Conservation (phyloP, 257 asterid species). For the Solanum neorickii region DNA sequence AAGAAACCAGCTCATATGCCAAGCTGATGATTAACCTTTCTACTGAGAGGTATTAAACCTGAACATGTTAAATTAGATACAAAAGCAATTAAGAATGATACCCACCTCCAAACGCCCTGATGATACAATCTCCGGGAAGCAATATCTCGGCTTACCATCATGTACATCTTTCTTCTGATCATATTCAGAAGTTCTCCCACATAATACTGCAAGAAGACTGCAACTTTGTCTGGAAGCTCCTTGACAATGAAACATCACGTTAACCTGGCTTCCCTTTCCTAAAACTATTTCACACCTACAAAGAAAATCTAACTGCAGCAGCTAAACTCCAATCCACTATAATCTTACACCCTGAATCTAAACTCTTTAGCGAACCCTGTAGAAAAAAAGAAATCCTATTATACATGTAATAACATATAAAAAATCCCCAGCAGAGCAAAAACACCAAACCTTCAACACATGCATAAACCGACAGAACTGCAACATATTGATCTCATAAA, state of each 20-base stretch:
- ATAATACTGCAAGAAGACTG: constrained; percentile 65
- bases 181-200: constrained; percentile 35
- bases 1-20: neutral
- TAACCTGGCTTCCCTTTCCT: neutral
- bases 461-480: neutral
- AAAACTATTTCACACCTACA: neutral
- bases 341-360: neutral
- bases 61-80: neutral
- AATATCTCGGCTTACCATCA: constrained; percentile 36
- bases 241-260: constrained; percentile 65
- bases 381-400: neutral
- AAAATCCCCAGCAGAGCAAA: neutral
- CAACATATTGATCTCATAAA: neutral
- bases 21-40: neutral
- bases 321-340: neutral
- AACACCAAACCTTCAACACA: neutral
- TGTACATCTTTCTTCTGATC: constrained; percentile 32
- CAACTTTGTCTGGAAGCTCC: constrained; percentile 74
- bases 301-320: neutral
- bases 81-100: neutral
- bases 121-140: constrained; percentile 60
- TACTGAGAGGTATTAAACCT: neutral
- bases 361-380: neutral
- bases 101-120: constrained; percentile 87
- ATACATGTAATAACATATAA: neutral